A percentile compares a stretch with the other conserved stretches of the same genome.
Evolutionary conservation across 1,139 yeast genomes (phyloP).

Genomic region (Arxiozyma heterogenica): DNA sequence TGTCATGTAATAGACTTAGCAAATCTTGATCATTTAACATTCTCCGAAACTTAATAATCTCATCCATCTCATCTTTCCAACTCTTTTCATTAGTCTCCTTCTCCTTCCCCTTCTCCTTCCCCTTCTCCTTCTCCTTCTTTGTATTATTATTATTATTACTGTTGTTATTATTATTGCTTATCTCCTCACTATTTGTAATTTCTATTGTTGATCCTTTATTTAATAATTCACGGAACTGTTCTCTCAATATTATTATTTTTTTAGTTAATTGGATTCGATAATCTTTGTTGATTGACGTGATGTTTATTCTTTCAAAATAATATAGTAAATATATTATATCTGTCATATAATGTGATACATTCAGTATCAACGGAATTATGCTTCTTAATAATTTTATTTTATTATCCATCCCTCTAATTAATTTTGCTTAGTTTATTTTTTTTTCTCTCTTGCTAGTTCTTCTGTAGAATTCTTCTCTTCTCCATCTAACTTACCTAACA

Average conservation of each 20-base stretch:
- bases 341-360: slow-evolving; percentile 20
- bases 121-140: neutral
- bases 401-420: slow-evolving; percentile 6
- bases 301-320: slow-evolving; percentile 7
- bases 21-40: slow-evolving; percentile 1
- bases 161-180: neutral
- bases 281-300: neutral
- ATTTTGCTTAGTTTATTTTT: neutral
- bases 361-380: slow-evolving; percentile 14
- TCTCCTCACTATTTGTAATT: neutral
- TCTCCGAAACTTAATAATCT: neutral
- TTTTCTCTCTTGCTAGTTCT: slow-evolving; percentile 9
- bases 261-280: slow-evolving; percentile 3
- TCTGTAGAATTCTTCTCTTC: too few relatives aligned
- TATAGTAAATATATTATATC: slow-evolving; percentile 17
- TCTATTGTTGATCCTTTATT: neutral
- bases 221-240: slow-evolving; percentile 7
- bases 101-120: neutral
- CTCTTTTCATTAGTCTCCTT: neutral
- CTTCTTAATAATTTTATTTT: slow-evolving; percentile 11
- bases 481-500: neutral
- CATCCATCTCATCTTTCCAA: slow-evolving; percentile 1
- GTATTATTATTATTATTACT: too few relatives aligned
- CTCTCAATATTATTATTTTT: slow-evolving; percentile 5
- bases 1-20: neutral